A percentile compares a stretch with the other conserved stretches of the same genome.
Evolutionary conservation across 2,329 filamentous ascomycete genomes (phyloP).

Genomic region (Trematosphaeria pertusa): DNA sequence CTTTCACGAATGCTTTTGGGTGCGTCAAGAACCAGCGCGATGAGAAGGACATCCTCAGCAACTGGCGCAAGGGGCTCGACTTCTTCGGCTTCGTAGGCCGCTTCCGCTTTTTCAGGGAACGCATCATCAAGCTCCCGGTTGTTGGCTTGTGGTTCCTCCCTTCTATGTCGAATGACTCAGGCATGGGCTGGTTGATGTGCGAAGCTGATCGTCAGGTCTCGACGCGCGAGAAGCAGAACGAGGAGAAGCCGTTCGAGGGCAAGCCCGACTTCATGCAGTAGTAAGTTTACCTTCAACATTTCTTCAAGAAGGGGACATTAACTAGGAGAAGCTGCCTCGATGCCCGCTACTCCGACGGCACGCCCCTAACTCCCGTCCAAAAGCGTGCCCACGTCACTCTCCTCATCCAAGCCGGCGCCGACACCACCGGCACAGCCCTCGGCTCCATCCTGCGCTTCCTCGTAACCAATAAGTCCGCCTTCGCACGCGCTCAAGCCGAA

Average conservation of each 20-base stretch:
- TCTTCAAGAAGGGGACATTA: background rate
- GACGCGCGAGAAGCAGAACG: slow-evolving; percentile 33
- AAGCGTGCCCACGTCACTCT: slow-evolving; percentile 48
- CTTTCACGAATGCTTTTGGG: slow-evolving; percentile 48
- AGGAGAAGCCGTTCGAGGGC: slow-evolving; percentile 24
- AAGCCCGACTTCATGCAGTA: slow-evolving; percentile 46
- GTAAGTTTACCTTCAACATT: slow-evolving; percentile 16
- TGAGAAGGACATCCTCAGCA: slow-evolving; percentile 44
- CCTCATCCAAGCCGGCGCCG: slow-evolving; percentile 48
- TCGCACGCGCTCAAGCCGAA: slow-evolving; percentile 29
- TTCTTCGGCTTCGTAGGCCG: slow-evolving; percentile 49
- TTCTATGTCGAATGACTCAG: slow-evolving; percentile 30
- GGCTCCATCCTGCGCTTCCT: slow-evolving; percentile 42
- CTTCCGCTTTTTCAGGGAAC: slow-evolving; percentile 45
- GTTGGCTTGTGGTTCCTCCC: slow-evolving; percentile 41
- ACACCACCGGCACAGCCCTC: slow-evolving; percentile 45
- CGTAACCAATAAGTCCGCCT: slow-evolving; percentile 18
- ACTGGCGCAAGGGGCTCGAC: slow-evolving; percentile 47
- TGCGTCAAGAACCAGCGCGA: slow-evolving; percentile 50
- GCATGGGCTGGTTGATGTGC: slow-evolving; percentile 49
- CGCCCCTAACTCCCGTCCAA: slow-evolving; percentile 37
- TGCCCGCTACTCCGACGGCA: slow-evolving; percentile 37
- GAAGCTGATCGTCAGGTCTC: slow-evolving; percentile 45
- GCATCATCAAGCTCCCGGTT: slow-evolving; percentile 34
- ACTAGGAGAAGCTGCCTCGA: slow-evolving; percentile 44